Evolutionary conservation across 495 filamentous ascomycete genomes (phyloP).

Genomic region (Trichocladium antarcticum): DNA sequence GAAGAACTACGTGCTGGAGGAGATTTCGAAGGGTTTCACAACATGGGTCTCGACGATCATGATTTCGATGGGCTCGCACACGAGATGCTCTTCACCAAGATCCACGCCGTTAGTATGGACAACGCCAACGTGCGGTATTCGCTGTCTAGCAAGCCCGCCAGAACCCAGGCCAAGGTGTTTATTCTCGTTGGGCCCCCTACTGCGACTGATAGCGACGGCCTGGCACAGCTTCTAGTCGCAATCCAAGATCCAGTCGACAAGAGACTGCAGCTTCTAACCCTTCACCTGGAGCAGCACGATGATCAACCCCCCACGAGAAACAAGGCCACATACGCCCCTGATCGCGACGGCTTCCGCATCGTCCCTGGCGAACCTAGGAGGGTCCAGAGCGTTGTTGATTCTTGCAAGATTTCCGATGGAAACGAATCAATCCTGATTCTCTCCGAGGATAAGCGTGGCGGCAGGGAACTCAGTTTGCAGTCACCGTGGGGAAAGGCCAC

Average conservation of each 20-base stretch:
- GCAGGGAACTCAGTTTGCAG: slow-evolving; percentile 56
- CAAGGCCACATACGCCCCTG: slow-evolving; percentile 14
- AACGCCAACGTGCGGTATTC: slow-evolving; percentile 50
- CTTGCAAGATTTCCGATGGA: slow-evolving; percentile 61
- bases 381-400: slow-evolving; percentile 58
- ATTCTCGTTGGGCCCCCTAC: slow-evolving; percentile 49
- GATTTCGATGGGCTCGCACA: slow-evolving; percentile 57
- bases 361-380: slow-evolving; percentile 35
- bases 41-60: slow-evolving; percentile 59
- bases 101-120: slow-evolving; percentile 57
- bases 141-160: slow-evolving; percentile 35
- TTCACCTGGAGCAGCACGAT: slow-evolving; percentile 37
- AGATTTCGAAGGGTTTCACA: slow-evolving; percentile 57
- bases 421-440: slow-evolving; percentile 58
- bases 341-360: slow-evolving; percentile 14
- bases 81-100: slow-evolving; percentile 61
- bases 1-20: slow-evolving; percentile 53
- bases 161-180: slow-evolving; percentile 49
- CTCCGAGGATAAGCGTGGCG: slow-evolving; percentile 49
- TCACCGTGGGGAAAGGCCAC: slow-evolving; percentile 61
- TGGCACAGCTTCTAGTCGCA: slow-evolving; percentile 50
- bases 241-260: slow-evolving; percentile 57
- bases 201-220: slow-evolving; percentile 38
- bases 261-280: slow-evolving; percentile 54
- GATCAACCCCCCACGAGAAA: slow-evolving; percentile 8